Evolutionary conservation across 768 basidiomycete species (phyloP), one percentile per base, ranked within the genome.

Genomic region (Termitomyces sp.): DNA sequence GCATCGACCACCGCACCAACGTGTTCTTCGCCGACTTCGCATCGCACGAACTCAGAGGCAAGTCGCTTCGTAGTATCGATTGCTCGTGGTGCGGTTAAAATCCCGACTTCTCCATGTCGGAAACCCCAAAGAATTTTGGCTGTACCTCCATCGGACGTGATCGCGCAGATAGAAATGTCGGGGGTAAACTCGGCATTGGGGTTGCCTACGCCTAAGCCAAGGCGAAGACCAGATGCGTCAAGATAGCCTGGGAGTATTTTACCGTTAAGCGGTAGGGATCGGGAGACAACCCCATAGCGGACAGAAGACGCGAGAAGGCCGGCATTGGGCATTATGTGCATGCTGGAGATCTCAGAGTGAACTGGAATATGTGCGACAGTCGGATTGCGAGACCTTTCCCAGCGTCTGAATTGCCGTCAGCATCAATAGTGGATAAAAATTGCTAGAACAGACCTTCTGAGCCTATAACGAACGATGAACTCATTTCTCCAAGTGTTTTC

Each of bases 71-170:
- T 67, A 5, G 69, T 65, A 48, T 88, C 86, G 80, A 90, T 86
- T 19, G 81, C 82, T 35, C 78, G 80, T 23, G 72, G 73, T 0
- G 83, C 83, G 5, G 75, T 75, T 44, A 85, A 82, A 31, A 90
- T 74, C 0, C 84, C 78, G 8, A 94, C 78, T 53, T 85, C 83
- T 29, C 91, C 92, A 48, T 78, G 82, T 25, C 76, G 73, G 63
- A 83, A 87, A 4, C 90, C 92, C 92, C 91, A 93, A 6, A 83
- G 71, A 12, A 89, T 75, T 54, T 82, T 83, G 10, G 82, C 89
- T 0, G 85, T 84, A 5, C 82, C 81, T 4, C 87, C 86, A 25
- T 83, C 81, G 0, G 88, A 85, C 17, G 78, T 63, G 23, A 91
- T 70, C 4, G 76, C 71, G 58, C 85, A 87, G 0, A 77, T 68